Conservation (phyloP, 192 early-diverging fungal genomes). For the Dissophora globulifera region DNA sequence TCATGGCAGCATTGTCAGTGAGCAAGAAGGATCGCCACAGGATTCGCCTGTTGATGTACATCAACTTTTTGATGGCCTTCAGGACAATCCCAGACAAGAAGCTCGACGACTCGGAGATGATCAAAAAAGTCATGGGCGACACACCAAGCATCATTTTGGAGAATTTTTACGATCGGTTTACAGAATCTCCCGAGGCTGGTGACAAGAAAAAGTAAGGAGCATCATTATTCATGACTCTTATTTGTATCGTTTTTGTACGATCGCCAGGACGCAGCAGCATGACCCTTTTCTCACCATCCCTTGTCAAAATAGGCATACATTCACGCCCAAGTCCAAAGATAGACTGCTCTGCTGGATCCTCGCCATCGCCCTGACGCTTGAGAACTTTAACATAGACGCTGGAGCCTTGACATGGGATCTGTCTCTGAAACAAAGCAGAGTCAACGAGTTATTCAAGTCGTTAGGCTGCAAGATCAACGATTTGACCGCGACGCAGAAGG, state of each 20-base stretch:
- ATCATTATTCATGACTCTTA: neutral
- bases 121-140: slow-evolving; percentile 58
- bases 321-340: slow-evolving; percentile 74
- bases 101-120: slow-evolving; percentile 60
- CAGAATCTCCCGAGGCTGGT: slow-evolving; percentile 59
- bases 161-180: slow-evolving; percentile 71
- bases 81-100: slow-evolving; percentile 55
- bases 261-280: neutral
- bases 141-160: slow-evolving; percentile 69
- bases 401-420: slow-evolving; percentile 72
- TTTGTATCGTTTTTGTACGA: neutral
- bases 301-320: slow-evolving; percentile 45
- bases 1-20: slow-evolving; percentile 47
- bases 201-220: slow-evolving; percentile 56
- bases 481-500: slow-evolving; percentile 43
- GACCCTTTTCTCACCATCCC: too few relatives aligned
- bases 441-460: slow-evolving; percentile 53
- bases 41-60: slow-evolving; percentile 75
- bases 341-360: slow-evolving; percentile 83
- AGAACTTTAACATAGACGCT: slow-evolving; percentile 76
- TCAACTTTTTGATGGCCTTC: slow-evolving; percentile 83
- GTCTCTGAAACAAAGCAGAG: slow-evolving; percentile 59
- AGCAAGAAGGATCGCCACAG: slow-evolving; percentile 64
- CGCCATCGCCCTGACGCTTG: slow-evolving; percentile 74
- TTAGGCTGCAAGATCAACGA: slow-evolving; percentile 60